These are phyloP conservation scores for Xylariomycetidae sp. DNA, from an alignment of 2,329 filamentous ascomycete species.

Conservation along the genomic window DNA sequence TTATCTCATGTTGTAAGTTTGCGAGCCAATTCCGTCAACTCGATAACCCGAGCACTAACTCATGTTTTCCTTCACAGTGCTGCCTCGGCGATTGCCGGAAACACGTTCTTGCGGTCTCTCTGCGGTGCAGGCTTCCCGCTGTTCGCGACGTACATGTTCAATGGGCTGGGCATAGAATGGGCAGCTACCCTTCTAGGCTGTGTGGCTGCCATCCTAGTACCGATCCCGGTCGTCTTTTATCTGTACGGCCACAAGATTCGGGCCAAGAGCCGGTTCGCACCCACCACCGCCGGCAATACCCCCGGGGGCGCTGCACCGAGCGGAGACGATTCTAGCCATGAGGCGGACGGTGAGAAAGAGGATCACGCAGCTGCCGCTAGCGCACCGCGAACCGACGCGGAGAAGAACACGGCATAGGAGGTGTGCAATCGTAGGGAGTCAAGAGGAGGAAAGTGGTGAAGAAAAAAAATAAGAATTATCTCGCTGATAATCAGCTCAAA, in stretches of 20 bases:
- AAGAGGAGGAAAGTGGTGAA: no score
- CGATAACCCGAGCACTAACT: constrained; percentile 7
- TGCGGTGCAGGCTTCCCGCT: constrained; percentile 77
- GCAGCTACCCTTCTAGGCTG: constrained; percentile 58
- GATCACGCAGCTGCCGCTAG: constrained; percentile 31
- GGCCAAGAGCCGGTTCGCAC: constrained; percentile 50
- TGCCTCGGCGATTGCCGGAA: constrained; percentile 77
- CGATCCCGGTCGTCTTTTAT: constrained; percentile 61
- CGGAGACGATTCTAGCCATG: constrained; percentile 17
- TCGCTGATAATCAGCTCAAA: constrained; percentile 1
- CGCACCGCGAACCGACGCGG: constrained; percentile 28
- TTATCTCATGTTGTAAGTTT: constrained; percentile 56
- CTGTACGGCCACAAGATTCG: constrained; percentile 56
- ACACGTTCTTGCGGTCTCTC: constrained; percentile 74
- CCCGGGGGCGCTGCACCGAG: not conserved
- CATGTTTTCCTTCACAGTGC: constrained; percentile 36
- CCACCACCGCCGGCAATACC: constrained; percentile 20
- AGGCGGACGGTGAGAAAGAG: constrained; percentile 25
- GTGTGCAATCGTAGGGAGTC: no score
- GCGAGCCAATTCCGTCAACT: not conserved
- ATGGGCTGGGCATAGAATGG: constrained; percentile 58
- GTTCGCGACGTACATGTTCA: constrained; percentile 68
- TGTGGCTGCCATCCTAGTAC: constrained; percentile 52
- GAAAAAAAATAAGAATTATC: constrained; percentile 17
- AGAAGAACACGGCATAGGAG: no score